Evolutionary conservation across 371 early-diverging fungal species (phyloP), one percentile per base, ranked within the genome.

Genomic region (Mortierella sp.): DNA sequence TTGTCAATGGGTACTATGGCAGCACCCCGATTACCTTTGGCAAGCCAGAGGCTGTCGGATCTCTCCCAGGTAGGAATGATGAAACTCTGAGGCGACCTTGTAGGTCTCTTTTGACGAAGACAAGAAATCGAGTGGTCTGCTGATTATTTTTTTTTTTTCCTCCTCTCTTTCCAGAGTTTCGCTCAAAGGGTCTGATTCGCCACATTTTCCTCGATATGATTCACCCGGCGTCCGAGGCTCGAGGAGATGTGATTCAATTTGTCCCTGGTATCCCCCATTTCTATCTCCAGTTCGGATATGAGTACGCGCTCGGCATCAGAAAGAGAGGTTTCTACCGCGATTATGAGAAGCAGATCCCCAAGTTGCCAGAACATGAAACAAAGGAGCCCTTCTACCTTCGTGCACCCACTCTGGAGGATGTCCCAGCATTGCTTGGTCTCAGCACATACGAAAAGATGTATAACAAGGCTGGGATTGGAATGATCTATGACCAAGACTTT

Each of bases 281-380:
- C 45, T 76, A 76, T 45, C 56, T 63, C 5, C 65, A 60, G 57
- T 76, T 76, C 53, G 76, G 76, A 29, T 76, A 76, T 29, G 68
- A 67, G 26, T 68, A 71, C 44, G 68, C 68, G 9, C 30, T 76
- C 25, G 63, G 68, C 0, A 16, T 44, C 37, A 60, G 50, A 45
- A 44, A 43, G 14, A 45, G 25, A 28, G 55, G 64, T 1, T 30
- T 4, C 55, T 9, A 16, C 62, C 37, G 37, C 9, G 37, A 37
- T 9, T 37, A 37, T 37, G 37, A 37, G 37, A 37, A 37, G 37
- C 37, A 37, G 15, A 62, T 46, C 47, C 63, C 55, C 2, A 30
- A 52, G 18, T 51, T 58, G 43, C 18, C 25, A 4, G 21, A 53
- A 25, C 30, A 25, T 12, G 48, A 47, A 7, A 7, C 37, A 16